These are phyloP conservation scores for Hymenoscyphus repandus DNA, from an alignment of 2,329 filamentous ascomycete genomes.

Conservation along the genomic window DNA sequence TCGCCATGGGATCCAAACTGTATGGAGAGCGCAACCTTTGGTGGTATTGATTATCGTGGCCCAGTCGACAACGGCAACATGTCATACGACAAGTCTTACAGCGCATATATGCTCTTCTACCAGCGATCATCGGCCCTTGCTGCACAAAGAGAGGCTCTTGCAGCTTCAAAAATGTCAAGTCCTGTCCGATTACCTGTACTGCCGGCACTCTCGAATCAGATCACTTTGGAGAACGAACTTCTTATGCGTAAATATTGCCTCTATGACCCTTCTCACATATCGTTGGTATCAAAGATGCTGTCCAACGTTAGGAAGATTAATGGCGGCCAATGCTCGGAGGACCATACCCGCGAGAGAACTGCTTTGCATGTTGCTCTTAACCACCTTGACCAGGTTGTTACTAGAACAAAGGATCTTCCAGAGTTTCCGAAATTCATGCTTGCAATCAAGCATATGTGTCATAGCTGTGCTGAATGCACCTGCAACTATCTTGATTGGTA, in stretches of 20 bases:
- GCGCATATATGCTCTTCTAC: constrained; percentile 98
- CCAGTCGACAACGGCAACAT: constrained; percentile 42
- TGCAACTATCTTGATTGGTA: constrained; percentile 59
- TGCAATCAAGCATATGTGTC: constrained; percentile 46
- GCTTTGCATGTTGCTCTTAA: constrained; percentile 53
- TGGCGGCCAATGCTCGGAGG: constrained; percentile 42
- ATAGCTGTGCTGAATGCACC: constrained; percentile 49
- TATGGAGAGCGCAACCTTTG: constrained; percentile 75
- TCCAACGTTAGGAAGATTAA: constrained; percentile 47
- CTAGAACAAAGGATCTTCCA: constrained; percentile 63
- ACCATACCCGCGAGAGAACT: constrained; percentile 42
- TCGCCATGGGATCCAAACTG: constrained; percentile 66
- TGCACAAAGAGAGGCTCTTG: constrained; percentile 44
- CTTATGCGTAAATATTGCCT: constrained; percentile 74
- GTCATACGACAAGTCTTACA: constrained; percentile 65
- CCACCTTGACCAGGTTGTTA: constrained; percentile 71
- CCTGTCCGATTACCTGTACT: constrained; percentile 44
- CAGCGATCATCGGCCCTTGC: constrained; percentile 68
- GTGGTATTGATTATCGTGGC: constrained; percentile 56
- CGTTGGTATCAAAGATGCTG: constrained; percentile 61
- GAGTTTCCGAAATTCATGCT: constrained; percentile 53
- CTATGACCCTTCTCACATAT: constrained; percentile 65
- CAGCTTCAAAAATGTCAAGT: constrained; percentile 31
- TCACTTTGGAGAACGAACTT: constrained; percentile 66
- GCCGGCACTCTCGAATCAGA: constrained; percentile 47